Evolutionary conservation across 768 basidiomycete species (phyloP), one percentile per base, ranked within the genome.

Genomic region (Hygrocybe coccinea): DNA sequence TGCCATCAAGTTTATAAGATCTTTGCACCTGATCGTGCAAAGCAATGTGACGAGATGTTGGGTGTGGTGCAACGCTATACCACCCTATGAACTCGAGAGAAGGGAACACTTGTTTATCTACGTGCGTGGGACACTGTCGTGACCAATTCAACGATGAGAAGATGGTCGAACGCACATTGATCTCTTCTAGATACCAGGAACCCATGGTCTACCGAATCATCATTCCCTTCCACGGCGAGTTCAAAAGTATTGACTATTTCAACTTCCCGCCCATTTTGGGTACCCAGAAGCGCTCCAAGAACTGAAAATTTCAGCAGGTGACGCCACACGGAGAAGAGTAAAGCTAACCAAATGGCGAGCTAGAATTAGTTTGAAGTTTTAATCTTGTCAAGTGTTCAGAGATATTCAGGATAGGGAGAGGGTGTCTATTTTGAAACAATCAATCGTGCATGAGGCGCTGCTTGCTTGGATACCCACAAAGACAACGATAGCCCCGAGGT

Each of bases 211-310:
- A 95, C 84, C 7, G 74, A 71, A 52, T 79, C 77, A 39, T 79
- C 79, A 33, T 77, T 77, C 33, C 72, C 79, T 53, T 80, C 78
- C 48, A 86, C 75, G 5, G 88, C 87, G 47, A 98, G 76, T 67
- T 99, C 97, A 66, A 98, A 99, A 9, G 91, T 89, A 65, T 97
- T 99, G 56, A 95, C 89, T 65, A 99, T 95, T 72, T 98, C 95
- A 22, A 99, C 88, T 64, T 97, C 91, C 57, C 95, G 84, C 19
- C 95, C 95, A 63, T 83, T 87, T 69, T 97, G 94, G 2, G 91
- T 94, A 11, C 97, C 97, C 29, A 99, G 82, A 3, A 99, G 78
- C 12, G 91, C 95, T 10, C 97, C 97, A 54, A 97, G 74, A 45
- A 97, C 97, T 97, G 60, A 38, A 61, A 48, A 48, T 7, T 21